These are phyloP conservation scores for Candida silvicultrix DNA, from an alignment of 805 yeast genomes.

Conservation along the genomic window DNA sequence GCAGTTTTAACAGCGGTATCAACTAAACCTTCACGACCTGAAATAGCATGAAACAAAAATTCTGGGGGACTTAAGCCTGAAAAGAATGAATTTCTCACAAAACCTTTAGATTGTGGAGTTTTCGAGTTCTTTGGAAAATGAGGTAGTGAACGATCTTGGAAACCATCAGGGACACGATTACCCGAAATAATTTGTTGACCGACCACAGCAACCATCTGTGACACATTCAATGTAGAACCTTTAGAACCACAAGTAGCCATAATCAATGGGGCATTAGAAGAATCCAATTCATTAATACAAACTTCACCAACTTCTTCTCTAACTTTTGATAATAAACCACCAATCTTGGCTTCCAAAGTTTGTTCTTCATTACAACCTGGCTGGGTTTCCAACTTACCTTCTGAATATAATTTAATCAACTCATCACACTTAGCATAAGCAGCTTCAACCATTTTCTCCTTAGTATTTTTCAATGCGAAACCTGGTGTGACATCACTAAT, in stretches of 20 bases:
- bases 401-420: conserved; percentile 67
- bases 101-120: conserved; percentile 97
- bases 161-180: conserved; percentile 99
- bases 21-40: conserved; percentile 98
- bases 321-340: conserved; percentile 92
- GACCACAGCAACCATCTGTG: conserved; percentile 99
- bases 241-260: conserved; percentile 99
- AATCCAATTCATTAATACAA: conserved; percentile 86
- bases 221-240: conserved; percentile 95
- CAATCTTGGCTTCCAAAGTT: conserved; percentile 94
- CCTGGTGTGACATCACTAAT: conserved; percentile 97
- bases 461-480: conserved; percentile 59
- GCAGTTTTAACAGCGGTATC: conserved; percentile 99
- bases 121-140: conserved; percentile 94
- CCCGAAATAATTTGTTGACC: conserved; percentile 99
- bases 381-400: conserved; percentile 92
- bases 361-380: conserved; percentile 99
- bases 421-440: conserved; percentile 92
- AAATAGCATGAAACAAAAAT: conserved; percentile 95
- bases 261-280: conserved; percentile 90
- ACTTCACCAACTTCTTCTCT: conserved; percentile 99
- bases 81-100: conserved; percentile 91
- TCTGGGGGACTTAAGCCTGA: conserved; percentile 96
- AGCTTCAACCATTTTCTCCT: conserved; percentile 82
- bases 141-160: conserved; percentile 96